phyloP scores from a whole-genome alignment of 768 basidiomycete species.

The Phylloporus scabripes region DNA sequence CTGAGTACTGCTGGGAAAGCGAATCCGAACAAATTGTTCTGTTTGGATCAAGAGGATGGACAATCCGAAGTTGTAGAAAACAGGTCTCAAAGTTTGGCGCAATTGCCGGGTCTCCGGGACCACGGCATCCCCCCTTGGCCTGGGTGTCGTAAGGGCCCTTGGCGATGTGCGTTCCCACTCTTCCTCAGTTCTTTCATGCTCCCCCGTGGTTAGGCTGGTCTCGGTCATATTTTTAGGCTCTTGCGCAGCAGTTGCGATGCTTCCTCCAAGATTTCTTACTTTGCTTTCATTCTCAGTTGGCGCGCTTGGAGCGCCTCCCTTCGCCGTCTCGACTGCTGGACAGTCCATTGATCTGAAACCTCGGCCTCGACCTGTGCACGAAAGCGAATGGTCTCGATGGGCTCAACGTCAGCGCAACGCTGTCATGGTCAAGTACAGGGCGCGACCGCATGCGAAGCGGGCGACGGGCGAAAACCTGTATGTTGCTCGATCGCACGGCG shows the following conservation, averaged over 20 bases:
- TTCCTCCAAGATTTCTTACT: conserved; percentile 5
- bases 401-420: conserved; percentile 42
- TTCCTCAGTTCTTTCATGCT: neutral
- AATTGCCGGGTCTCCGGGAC: no score
- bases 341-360: conserved; percentile 21
- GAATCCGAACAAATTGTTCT: no score
- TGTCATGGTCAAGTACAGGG: conserved; percentile 46
- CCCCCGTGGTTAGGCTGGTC: neutral
- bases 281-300: conserved; percentile 9
- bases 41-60: no score
- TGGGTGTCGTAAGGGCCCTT: no score
- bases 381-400: conserved; percentile 27
- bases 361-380: conserved; percentile 7
- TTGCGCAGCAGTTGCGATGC: conserved; percentile 2
- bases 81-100: no score
- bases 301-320: conserved; percentile 12
- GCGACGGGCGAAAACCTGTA: conserved; percentile 47
- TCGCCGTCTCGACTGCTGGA: conserved; percentile 8
- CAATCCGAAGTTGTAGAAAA: no score
- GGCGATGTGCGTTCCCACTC: conserved; percentile 7
- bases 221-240: neutral
- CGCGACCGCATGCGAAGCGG: conserved; percentile 31
- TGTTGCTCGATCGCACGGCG: neutral
- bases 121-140: no score
- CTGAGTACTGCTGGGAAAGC: no score